Conservation (phyloP, 768 basidiomycete genomes). For the Leccinum subgranulosum region DNA sequence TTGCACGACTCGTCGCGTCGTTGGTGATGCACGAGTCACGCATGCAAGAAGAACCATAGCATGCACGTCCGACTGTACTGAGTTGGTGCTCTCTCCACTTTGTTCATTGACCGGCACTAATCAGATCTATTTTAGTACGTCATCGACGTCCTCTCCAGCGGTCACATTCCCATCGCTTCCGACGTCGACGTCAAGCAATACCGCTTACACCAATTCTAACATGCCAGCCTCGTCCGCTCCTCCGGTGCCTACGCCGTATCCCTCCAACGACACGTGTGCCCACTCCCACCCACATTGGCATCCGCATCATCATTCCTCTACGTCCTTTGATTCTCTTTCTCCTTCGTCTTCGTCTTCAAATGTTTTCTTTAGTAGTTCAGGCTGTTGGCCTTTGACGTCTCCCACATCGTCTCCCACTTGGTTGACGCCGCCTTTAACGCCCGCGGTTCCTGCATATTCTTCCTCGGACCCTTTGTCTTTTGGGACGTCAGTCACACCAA, state of each 20-base stretch:
- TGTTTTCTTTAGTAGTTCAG: neutral
- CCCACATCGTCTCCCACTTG: neutral
- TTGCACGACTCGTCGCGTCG: slow-evolving; percentile 52
- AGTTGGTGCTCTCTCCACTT: neutral
- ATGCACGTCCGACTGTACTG: slow-evolving; percentile 7
- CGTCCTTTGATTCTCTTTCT: neutral
- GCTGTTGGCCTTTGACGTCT: neutral
- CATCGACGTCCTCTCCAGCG: neutral
- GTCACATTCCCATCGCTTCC: slow-evolving; percentile 6
- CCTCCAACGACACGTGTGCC: neutral
- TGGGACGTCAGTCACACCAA: neutral
- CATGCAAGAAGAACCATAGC: slow-evolving; percentile 28
- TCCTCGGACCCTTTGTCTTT: neutral
- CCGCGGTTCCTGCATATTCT: neutral
- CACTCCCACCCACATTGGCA: neutral
- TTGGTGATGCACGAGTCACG: slow-evolving; percentile 43
- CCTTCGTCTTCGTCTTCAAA: neutral
- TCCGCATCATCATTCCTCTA: neutral
- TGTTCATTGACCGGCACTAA: neutral
- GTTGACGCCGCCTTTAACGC: neutral
- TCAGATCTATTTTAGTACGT: neutral
- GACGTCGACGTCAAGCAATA: neutral
- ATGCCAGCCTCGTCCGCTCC: neutral
- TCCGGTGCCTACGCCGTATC: neutral
- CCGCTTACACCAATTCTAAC: neutral